A percentile compares a stretch with the other conserved stretches of the same genome.
Evolutionary conservation across 148 eudicot genomes (phyloP).

Genomic region (Dysphania ambrosioides): DNA sequence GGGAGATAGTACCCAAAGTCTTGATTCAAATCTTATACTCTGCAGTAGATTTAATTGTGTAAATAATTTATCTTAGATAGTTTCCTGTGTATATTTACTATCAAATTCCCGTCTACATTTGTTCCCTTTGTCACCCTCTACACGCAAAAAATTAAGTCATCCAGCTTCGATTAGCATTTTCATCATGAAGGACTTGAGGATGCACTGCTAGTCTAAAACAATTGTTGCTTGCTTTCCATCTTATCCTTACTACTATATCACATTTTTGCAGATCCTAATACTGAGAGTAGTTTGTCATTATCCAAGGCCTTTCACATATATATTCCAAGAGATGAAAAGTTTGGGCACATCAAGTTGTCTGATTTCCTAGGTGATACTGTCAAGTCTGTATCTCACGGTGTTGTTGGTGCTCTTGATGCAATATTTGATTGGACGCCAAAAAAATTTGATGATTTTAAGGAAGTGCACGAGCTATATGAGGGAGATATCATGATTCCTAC

Average conservation of each 20-base stretch:
- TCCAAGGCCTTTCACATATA: conserved; percentile 42
- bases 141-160: neutral
- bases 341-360: conserved; percentile 52
- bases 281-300: conserved; percentile 62
- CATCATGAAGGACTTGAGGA: neutral
- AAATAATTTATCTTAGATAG: no score
- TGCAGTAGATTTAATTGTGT: no score
- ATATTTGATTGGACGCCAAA: conserved; percentile 43
- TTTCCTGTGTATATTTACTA: no score
- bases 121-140: neutral
- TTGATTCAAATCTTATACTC: neutral
- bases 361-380: conserved; percentile 56
- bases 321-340: conserved; percentile 77
- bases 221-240: no score
- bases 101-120: no score
- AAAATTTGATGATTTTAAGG: conserved; percentile 62
- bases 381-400: conserved; percentile 49
- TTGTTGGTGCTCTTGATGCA: conserved; percentile 43
- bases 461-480: conserved; percentile 48
- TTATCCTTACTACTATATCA: neutral
- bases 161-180: no score
- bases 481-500: conserved; percentile 46
- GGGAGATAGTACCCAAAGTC: neutral
- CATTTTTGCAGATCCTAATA: conserved; percentile 48
- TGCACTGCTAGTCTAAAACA: neutral